Base-by-base conservation (phyloP, 306 rosid species). In the Coriaria nepalensis region DNA sequence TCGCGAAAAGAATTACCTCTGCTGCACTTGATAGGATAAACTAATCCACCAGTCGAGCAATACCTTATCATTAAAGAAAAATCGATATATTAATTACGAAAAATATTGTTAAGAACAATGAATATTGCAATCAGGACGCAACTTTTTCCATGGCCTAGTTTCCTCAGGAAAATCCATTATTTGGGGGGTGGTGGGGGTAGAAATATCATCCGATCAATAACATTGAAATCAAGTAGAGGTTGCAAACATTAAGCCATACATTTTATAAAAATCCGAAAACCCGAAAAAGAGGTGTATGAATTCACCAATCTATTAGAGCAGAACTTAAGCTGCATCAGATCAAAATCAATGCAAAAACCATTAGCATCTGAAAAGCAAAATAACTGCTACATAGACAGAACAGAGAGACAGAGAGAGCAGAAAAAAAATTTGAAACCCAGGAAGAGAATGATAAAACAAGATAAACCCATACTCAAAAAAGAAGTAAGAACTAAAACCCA, bases 301-400 rank as follows among this genome's bases (percentile, higher is more conserved):
- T 29, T 40, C 29, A 6, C 54, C 10, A 12, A 55, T 20, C 13
- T 9, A 55, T 52, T 48, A 57, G 41, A 49, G 60, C 38, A 58
- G 5, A 0, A 53, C 41, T 39, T 20, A 29, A 70, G 71, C 53
- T 53, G 71, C 71, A 70, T 9, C 43, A 40, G 45, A 52, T 43
- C 53, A 29, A 33, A 20, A 20, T 20, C 1, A 33, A 35, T 33
- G 20, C n/a, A 60, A 44, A 58, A n/a, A 10, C 29, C 29, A 20
- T 20, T 20, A 20, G 29, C 29, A 20, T 20, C 29, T 20, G 8
- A 40, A 32, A 49, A 3, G 12, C 43, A 8, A 47, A 37, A 10
- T 39, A 36, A 41, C 46, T 50, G 46, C 29, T 20, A 33, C 49
- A 9, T 40, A 40, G 52, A 52, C 29, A 20, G 29, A 20, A 20